These are phyloP conservation scores for Sclerotinia minor DNA, from an alignment of 2,329 filamentous ascomycete species.

Conservation along the genomic window DNA sequence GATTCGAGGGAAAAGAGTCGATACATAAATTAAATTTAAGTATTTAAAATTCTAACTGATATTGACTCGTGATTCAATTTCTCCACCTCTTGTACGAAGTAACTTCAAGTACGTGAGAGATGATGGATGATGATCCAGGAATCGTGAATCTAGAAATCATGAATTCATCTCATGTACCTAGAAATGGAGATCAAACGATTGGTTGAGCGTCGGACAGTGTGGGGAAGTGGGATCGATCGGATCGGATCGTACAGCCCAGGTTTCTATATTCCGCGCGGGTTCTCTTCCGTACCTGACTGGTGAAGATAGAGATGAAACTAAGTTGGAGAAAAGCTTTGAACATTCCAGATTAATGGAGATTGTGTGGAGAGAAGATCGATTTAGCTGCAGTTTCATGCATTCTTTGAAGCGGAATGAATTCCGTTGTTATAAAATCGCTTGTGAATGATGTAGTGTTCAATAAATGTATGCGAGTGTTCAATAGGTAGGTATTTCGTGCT, in stretches of 20 bases:
- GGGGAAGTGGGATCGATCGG: background rate
- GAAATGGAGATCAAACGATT: background rate
- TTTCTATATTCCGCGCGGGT: conserved; percentile 17
- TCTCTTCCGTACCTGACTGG: conserved; percentile 9
- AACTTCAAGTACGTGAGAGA: background rate
- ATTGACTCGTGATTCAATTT: background rate
- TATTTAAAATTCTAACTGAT: background rate
- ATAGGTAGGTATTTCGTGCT: too few species aligned
- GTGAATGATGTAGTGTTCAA: background rate
- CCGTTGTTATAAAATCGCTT: background rate
- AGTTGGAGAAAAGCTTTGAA: background rate
- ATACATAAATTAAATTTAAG: background rate
- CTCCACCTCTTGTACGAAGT: background rate
- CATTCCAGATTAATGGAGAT: background rate
- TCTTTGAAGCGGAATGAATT: background rate
- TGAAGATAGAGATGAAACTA: background rate
- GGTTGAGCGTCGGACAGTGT: background rate
- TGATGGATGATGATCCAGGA: background rate
- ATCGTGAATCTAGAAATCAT: background rate
- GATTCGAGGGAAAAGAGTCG: background rate
- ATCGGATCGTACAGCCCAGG: background rate
- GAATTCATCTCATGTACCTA: background rate
- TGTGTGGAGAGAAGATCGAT: conserved; percentile 1
- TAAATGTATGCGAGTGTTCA: too few species aligned
- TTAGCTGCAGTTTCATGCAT: background rate